A percentile compares a stretch with the other conserved stretches of the same genome.
Evolutionary conservation across 1,139 yeast genomes (phyloP).

Genomic region (Diutina rugosa): DNA sequence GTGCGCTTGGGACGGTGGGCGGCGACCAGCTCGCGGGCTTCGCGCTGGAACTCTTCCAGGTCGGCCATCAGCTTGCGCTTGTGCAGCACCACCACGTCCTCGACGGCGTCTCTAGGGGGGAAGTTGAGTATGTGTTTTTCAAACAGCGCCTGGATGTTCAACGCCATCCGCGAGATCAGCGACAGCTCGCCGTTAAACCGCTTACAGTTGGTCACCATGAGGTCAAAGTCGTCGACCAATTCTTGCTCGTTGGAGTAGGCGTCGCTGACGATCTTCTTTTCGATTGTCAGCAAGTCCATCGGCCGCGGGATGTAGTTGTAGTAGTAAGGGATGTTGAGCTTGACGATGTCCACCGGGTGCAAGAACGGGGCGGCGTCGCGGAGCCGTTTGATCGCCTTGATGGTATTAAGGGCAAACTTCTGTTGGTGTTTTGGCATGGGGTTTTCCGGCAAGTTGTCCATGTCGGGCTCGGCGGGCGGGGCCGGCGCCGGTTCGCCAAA

Average conservation of each 20-base stretch:
- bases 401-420: conserved; percentile 52
- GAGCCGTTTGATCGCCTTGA: conserved; percentile 74
- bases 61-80: conserved; percentile 16
- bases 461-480: conserved; percentile 61
- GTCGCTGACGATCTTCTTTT: conserved; percentile 53
- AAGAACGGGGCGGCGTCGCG: conserved; percentile 89
- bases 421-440: conserved; percentile 87
- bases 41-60: conserved; percentile 2
- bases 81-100: conserved; percentile 26
- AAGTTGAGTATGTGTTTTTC: conserved; percentile 87
- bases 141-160: conserved; percentile 79
- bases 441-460: conserved; percentile 47
- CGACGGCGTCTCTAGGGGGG: conserved; percentile 65
- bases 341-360: conserved; percentile 80
- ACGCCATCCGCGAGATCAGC: conserved; percentile 81
- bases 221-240: conserved; percentile 67
- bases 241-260: conserved; percentile 64
- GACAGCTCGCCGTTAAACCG: conserved; percentile 79
- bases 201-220: conserved; percentile 74
- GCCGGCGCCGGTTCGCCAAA: conserved; percentile 45
- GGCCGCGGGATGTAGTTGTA: conserved; percentile 76
- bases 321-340: conserved; percentile 82
- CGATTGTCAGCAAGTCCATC: conserved; percentile 90
- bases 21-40: conserved; percentile 25
- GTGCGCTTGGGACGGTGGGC: conserved; percentile 79